Base-by-base conservation (phyloP, 768 basidiomycete species). In the Cyclocybe cylindracea region DNA sequence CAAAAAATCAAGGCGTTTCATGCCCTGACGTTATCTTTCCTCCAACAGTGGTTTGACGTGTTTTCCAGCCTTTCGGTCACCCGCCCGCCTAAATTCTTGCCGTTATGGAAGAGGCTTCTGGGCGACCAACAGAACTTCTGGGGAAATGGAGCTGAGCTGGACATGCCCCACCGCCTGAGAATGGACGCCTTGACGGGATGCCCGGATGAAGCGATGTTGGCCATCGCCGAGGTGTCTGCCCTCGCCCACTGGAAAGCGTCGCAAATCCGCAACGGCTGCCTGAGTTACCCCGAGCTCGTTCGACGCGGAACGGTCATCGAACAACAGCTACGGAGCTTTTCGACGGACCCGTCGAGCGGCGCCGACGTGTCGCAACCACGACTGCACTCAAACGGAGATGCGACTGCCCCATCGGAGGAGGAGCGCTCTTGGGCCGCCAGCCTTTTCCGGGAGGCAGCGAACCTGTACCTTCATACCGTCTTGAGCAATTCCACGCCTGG, bases 101-200 rank as follows among this genome's bases (percentile, higher is more conserved):
- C 71, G 19, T 75, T 91, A 42, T 88, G 88, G 71, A 82, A 83
- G 60, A 80, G 79, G 16, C 70, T 93, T 39, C 79, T 91, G 54
- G 79, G 79, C 10, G 76, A 77, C 44, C 68, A 68, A 38, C 75
- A 70, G 11, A 76, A 73, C 36, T 82, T 72, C 61, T 82, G 81
- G 74, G 53, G 66, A 48, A 59, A 66, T 13, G 65, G 65, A 33
- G 54, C 62, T 33, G 59, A 59, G 19, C 24, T 57, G 36, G 67
- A 70, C 16, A 57, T 64, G 51, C 63, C 76, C 43, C 70, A 70
- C 46, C 73, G 79, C 47, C 68, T 84, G 57, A 78, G 78, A 44
- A 85, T 91, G 79, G 87, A 89, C 56, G 67, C 71, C 41, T 68
- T 91, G 53, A 85, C 82, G 18, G 90, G 90, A 29, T 91, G 89